These are phyloP conservation scores for Xylariaceae sp. DNA, from an alignment of 2,329 filamentous ascomycete genomes.

Conservation along the genomic window DNA sequence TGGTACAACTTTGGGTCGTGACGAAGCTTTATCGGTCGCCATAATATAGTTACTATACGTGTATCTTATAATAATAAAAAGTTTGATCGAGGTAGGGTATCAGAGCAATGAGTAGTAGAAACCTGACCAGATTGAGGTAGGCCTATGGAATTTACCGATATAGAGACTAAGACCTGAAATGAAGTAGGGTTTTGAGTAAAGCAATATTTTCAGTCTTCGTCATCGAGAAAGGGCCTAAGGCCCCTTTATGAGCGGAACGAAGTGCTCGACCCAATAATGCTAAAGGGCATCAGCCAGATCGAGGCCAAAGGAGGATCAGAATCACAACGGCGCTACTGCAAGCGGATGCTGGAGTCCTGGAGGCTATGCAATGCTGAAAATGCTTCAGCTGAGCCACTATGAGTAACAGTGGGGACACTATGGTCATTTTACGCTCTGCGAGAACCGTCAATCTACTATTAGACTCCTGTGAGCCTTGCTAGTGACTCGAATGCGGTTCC, in stretches of 20 bases:
- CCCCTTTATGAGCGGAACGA: no score
- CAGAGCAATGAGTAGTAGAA: not conserved
- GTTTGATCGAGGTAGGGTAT: not conserved
- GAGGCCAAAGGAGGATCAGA: no score
- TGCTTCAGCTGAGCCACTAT: constrained; percentile 13
- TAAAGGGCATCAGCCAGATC: not conserved
- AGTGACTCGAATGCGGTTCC: not conserved
- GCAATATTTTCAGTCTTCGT: no score
- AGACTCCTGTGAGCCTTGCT: no score
- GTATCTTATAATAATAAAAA: not conserved
- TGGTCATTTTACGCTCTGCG: no score
- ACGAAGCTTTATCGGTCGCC: constrained; percentile 24
- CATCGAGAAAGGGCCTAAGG: no score
- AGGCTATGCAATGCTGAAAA: not conserved
- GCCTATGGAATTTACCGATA: not conserved
- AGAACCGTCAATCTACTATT: no score
- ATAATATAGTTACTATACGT: constrained; percentile 17
- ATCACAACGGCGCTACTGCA: no score
- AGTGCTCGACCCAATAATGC: not conserved
- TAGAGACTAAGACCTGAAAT: not conserved
- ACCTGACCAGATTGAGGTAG: not conserved
- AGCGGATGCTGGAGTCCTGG: no score
- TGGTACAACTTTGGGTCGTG: constrained; percentile 10
- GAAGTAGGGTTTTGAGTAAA: not conserved
- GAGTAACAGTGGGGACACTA: constrained; percentile 10